A percentile compares a stretch with the other conserved stretches of the same genome.
phyloP scores from a whole-genome alignment of 176 grass and related monocot genomes.

The Musa itinerans region DNA sequence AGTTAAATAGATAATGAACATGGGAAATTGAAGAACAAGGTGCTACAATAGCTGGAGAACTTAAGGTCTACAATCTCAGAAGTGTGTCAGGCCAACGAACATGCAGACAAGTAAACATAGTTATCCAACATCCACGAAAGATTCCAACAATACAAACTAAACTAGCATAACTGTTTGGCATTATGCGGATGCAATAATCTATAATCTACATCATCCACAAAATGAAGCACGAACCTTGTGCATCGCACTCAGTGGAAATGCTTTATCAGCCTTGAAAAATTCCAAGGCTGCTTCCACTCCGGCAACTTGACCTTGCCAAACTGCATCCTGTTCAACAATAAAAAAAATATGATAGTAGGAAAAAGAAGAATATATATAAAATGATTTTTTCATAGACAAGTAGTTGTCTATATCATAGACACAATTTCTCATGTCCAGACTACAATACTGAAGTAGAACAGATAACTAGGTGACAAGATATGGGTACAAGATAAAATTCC shows the following conservation, averaged over 20 bases:
- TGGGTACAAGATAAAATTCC: not conserved
- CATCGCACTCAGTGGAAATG: conserved; percentile 67
- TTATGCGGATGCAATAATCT: too few relatives aligned
- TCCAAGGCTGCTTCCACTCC: conserved; percentile 72
- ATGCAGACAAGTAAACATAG: conserved; percentile 5
- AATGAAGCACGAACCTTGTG: conserved; percentile 45
- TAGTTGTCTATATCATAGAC: not conserved
- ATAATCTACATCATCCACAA: not conserved
- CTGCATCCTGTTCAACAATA: conserved; percentile 37
- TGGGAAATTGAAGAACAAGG: too few relatives aligned
- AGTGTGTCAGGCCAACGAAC: conserved; percentile 11
- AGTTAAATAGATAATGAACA: too few relatives aligned
- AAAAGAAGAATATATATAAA: conserved; percentile 16
- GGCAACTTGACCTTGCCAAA: conserved; percentile 88
- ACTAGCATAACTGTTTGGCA: too few relatives aligned
- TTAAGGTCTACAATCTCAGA: too few relatives aligned
- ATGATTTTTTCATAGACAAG: not conserved
- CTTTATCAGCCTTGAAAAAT: conserved; percentile 82
- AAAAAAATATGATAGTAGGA: conserved; percentile 14
- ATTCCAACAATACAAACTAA: not conserved
- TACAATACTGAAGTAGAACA: not conserved
- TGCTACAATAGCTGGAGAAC: too few relatives aligned
- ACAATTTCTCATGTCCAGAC: not conserved
- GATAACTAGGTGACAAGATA: not conserved
- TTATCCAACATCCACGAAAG: not conserved